These are phyloP conservation scores for Triangularia setosa DNA, from an alignment of 2,329 filamentous ascomycete genomes.

Conservation along the genomic window DNA sequence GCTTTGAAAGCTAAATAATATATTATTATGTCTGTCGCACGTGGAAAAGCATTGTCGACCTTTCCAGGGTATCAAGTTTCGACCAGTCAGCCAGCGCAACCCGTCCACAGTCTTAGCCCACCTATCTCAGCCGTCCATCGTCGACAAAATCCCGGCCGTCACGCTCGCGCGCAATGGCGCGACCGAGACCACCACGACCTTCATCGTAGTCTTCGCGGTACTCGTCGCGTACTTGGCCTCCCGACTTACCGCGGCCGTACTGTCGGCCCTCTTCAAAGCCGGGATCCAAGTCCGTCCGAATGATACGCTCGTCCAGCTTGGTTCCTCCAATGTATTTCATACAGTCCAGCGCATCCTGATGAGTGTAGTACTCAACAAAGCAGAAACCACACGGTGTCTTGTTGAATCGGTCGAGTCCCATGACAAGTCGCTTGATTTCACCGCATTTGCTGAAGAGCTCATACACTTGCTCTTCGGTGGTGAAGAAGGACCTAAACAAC, in stretches of 20 bases:
- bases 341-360: slow-evolving; percentile 94
- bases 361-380: slow-evolving; percentile 98
- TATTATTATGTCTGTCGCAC: neutral
- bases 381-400: slow-evolving; percentile 99
- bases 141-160: slow-evolving; percentile 12
- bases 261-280: slow-evolving; percentile 95
- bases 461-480: slow-evolving; percentile 97
- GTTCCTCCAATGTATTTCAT: slow-evolving; percentile 98
- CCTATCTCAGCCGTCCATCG: slow-evolving; percentile 25
- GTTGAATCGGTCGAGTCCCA: slow-evolving; percentile 94
- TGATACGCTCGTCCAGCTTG: slow-evolving; percentile 95
- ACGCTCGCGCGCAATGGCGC: slow-evolving; percentile 51
- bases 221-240: slow-evolving; percentile 95
- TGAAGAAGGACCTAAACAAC: slow-evolving; percentile 77
- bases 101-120: neutral
- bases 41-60: neutral
- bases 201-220: slow-evolving; percentile 97
- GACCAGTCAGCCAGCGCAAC: neutral
- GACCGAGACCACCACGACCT: slow-evolving; percentile 82
- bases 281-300: slow-evolving; percentile 90
- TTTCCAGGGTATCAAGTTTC: neutral
- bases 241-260: slow-evolving; percentile 92
- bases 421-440: slow-evolving; percentile 95
- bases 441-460: slow-evolving; percentile 95
- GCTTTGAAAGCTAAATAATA: neutral